phyloP scores from a whole-genome alignment of 2,329 filamentous ascomycete genomes.

The Monilinia fructigena region DNA sequence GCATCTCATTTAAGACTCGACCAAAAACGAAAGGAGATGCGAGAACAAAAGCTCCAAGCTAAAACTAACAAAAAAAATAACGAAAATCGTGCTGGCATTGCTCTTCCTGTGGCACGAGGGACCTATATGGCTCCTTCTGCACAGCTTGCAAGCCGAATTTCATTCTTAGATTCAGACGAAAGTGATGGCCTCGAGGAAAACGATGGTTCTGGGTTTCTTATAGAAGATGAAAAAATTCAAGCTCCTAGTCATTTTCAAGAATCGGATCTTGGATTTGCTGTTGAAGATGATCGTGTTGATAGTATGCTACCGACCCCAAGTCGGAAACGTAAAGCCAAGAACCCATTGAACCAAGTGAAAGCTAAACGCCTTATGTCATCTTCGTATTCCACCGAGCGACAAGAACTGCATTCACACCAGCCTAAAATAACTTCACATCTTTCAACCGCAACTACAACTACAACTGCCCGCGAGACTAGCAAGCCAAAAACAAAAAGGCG shows the following conservation, averaged over 20 bases:
- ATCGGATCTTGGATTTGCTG: slow-evolving; percentile 32
- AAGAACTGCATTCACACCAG: slow-evolving; percentile 27
- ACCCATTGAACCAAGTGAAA: background rate
- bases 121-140: background rate
- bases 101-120: slow-evolving; percentile 31
- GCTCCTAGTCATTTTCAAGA: slow-evolving; percentile 29
- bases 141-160: background rate
- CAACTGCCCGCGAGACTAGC: slow-evolving; percentile 12
- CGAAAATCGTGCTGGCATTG: slow-evolving; percentile 37
- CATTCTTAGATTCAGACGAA: slow-evolving; percentile 31
- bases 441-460: background rate
- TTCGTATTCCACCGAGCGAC: slow-evolving; percentile 20
- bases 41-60: slow-evolving; percentile 25
- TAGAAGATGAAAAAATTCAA: slow-evolving; percentile 26
- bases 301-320: slow-evolving; percentile 39
- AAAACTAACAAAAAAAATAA: slow-evolving; percentile 29
- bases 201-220: slow-evolving; percentile 18
- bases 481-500: slow-evolving; percentile 4
- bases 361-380: slow-evolving; percentile 27
- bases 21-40: slow-evolving; percentile 45
- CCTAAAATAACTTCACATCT: slow-evolving; percentile 37
- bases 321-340: slow-evolving; percentile 26
- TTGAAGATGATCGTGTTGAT: slow-evolving; percentile 40
- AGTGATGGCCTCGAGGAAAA: slow-evolving; percentile 33
- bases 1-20: slow-evolving; percentile 67